Conservation (phyloP, 805 yeast genomes). For the Candida ficus region DNA sequence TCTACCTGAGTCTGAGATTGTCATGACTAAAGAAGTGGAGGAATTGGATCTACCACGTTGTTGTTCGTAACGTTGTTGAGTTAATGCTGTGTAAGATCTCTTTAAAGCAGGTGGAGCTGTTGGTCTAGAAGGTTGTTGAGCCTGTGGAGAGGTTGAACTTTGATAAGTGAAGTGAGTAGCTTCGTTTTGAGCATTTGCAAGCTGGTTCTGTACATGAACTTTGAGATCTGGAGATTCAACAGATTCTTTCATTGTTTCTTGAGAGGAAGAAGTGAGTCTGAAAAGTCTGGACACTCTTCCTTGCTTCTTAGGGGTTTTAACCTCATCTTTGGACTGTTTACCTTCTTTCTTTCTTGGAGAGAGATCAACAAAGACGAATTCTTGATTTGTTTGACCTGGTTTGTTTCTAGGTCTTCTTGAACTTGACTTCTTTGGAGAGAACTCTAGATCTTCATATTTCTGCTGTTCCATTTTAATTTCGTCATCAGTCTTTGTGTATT, state of each 20-base stretch:
- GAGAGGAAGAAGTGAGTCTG: slow-evolving; percentile 6
- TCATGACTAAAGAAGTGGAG: slow-evolving; percentile 15
- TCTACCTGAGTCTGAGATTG: slow-evolving; percentile 17
- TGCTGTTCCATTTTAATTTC: slow-evolving; percentile 22
- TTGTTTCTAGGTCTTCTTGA: slow-evolving; percentile 23
- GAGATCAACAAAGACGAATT: slow-evolving; percentile 26
- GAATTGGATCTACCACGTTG: slow-evolving; percentile 13
- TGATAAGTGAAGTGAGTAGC: too few relatives aligned
- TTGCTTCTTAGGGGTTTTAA: slow-evolving; percentile 6
- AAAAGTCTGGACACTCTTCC: slow-evolving; percentile 9
- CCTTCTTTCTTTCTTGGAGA: slow-evolving; percentile 23
- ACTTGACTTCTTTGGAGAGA: slow-evolving; percentile 20
- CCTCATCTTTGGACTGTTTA: neutral
- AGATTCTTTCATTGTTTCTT: slow-evolving; percentile 1
- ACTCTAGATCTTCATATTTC: slow-evolving; percentile 22
- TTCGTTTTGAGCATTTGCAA: neutral
- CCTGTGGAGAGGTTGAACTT: neutral
- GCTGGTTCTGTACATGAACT: neutral
- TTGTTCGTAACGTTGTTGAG: slow-evolving; percentile 1
- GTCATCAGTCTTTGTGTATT: slow-evolving; percentile 18
- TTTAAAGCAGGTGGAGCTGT: slow-evolving; percentile 5
- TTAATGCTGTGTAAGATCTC: slow-evolving; percentile 11
- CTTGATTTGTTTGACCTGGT: slow-evolving; percentile 22
- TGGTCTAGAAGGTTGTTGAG: neutral
- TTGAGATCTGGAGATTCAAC: neutral